Percentiles rank a stretch among this genome's conserved stretches.
These are phyloP conservation scores for Stagonosporopsis chrysanthemi DNA, from an alignment of 2,329 filamentous ascomycete species.

Conservation along the genomic window DNA sequence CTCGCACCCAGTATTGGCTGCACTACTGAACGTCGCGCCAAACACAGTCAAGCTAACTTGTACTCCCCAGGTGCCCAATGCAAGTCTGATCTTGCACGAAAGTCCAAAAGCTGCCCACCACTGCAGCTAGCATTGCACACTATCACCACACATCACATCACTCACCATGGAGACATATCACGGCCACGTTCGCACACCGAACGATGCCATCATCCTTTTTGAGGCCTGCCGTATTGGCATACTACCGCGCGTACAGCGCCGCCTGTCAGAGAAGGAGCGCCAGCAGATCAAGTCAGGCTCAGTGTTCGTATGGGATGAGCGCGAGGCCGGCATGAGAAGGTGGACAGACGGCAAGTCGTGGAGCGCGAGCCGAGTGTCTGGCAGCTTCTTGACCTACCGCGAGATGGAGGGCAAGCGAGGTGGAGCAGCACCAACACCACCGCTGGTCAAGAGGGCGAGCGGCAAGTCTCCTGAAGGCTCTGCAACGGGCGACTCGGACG, in stretches of 20 bases:
- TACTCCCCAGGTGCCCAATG: conserved; percentile 16
- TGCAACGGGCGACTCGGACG: conserved; percentile 82
- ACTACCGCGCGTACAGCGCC: conserved; percentile 87
- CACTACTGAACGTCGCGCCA: not conserved
- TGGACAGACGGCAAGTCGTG: conserved; percentile 99
- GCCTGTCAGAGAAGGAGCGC: conserved; percentile 94
- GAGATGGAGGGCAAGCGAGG: conserved; percentile 99
- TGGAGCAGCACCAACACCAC: conserved; percentile 66
- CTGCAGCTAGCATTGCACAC: not conserved
- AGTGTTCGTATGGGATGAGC: conserved; percentile 99
- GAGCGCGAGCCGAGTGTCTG: conserved; percentile 96
- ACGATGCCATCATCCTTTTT: conserved; percentile 97
- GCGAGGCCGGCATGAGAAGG: conserved; percentile 95
- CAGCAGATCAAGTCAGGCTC: conserved; percentile 96
- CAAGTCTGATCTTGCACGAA: conserved; percentile 8
- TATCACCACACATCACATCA: conserved; percentile 6
- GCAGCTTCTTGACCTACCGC: conserved; percentile 95
- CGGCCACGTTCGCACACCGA: conserved; percentile 92
- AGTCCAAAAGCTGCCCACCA: not conserved
- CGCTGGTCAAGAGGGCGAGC: conserved; percentile 53
- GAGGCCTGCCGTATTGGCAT: conserved; percentile 92
- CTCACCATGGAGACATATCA: conserved; percentile 89
- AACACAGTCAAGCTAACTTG: conserved; percentile 21
- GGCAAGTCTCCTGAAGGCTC: conserved; percentile 83
- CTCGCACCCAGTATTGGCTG: not conserved